Base-by-base conservation (phyloP, 164 flowering plant genomes). In the Aristolochia californica region DNA sequence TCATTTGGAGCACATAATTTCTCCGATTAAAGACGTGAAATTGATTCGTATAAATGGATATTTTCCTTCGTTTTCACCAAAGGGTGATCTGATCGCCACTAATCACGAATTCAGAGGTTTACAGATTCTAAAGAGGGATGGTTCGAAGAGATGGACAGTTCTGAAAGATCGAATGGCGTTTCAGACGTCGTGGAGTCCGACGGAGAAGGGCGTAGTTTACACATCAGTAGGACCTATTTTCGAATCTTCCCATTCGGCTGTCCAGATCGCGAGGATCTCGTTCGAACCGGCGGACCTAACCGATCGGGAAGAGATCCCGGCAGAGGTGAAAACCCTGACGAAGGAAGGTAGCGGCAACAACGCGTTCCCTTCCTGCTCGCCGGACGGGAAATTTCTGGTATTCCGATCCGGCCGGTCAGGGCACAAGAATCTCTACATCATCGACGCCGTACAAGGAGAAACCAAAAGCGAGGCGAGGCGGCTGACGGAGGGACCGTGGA, bases 321-420 rank as follows among this genome's bases (percentile, higher is more conserved):
- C 38, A 14, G 43, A 54, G 56, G 43, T 30, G 40, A 54, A 27
- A 22, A 30, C 15, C 0, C 14, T 54, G 56, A 54, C 56, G 22
- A 28, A 14, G 40, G 88, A 76, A 0, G 88, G 87, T 0, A 50
- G 15, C 15, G 54, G 74, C 61, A 90, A 87, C 68, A 90, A 87
- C n/a, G 94, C 95, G 0, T 90, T 90, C 43, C 93, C 95, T 0
- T 83, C 88, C 0, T 72, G 79, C 0, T 90, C 93, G 16, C 97
- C 93, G 0, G 93, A 85, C 25, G 95, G 97, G 21, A 85, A 81
- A 66, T 76, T 80, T 77, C 55, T 90, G 21, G 93, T 71, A 28
- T 90, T 90, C 64, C 72, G 93, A 30, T 90, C 97, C 28, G 87
- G 93, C 34, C 78, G 84, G 13, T 66, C 90, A 14, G 93, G 93